These are phyloP conservation scores for Davidsoniella virescens DNA, from an alignment of 2,329 filamentous ascomycete genomes.

Conservation along the genomic window DNA sequence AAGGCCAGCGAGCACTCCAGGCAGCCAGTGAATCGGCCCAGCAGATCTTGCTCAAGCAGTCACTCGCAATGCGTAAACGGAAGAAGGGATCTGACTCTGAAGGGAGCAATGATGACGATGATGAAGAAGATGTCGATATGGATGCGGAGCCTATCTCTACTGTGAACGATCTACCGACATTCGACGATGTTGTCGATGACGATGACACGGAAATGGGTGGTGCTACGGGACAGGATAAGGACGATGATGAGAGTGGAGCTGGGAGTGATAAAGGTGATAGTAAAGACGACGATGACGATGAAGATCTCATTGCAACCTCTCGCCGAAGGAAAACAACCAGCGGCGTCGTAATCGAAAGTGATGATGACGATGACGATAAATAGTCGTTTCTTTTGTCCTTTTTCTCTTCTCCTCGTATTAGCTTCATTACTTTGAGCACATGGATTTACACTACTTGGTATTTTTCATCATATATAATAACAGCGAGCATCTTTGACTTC, in stretches of 20 bases:
- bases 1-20: background rate
- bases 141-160: no score
- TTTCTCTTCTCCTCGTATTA: background rate
- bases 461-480: no score
- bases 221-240: background rate
- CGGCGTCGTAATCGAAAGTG: slow-evolving; percentile 9
- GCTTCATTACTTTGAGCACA: background rate
- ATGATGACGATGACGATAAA: slow-evolving; percentile 6
- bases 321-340: slow-evolving; percentile 6
- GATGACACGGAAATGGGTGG: slow-evolving; percentile 2
- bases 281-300: slow-evolving; percentile 3
- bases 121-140: background rate
- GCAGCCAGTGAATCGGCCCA: background rate
- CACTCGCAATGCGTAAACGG: slow-evolving; percentile 5
- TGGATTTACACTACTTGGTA: no score
- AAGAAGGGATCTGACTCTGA: slow-evolving; percentile 7
- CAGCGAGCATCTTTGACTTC: no score
- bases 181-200: background rate
- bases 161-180: background rate
- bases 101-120: slow-evolving; percentile 1
- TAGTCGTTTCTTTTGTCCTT: background rate
- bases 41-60: background rate
- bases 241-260: background rate
- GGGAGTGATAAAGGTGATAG: background rate
- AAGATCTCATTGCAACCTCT: background rate